phyloP scores from a whole-genome alignment of 2,329 filamentous ascomycete genomes.

The Curvularia verruculosa region DNA sequence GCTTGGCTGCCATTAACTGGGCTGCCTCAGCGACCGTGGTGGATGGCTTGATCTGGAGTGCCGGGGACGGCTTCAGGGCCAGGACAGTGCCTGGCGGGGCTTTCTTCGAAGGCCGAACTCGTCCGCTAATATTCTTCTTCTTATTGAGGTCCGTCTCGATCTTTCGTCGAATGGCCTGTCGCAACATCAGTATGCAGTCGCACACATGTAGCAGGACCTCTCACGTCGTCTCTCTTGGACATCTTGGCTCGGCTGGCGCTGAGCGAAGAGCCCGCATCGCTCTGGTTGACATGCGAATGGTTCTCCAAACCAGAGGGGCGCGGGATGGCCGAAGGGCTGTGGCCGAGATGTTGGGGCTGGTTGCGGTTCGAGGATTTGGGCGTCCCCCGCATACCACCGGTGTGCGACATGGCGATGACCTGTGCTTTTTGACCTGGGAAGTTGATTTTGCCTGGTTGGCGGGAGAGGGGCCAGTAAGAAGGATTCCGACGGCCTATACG shows the following conservation, averaged over 20 bases:
- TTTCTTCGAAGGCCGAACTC: slow-evolving; percentile 85
- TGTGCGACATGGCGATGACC: slow-evolving; percentile 60
- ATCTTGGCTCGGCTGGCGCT: slow-evolving; percentile 96
- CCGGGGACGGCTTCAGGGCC: slow-evolving; percentile 91
- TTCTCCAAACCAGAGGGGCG: slow-evolving; percentile 73
- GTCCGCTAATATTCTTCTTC: slow-evolving; percentile 82
- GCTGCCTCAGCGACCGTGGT: slow-evolving; percentile 96
- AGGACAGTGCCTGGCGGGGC: slow-evolving; percentile 95
- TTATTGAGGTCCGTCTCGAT: slow-evolving; percentile 98
- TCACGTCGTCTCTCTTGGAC: slow-evolving; percentile 96
- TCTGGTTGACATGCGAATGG: slow-evolving; percentile 54
- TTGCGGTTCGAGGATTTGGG: slow-evolving; percentile 72
- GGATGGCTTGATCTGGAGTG: slow-evolving; percentile 94
- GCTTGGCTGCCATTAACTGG: slow-evolving; percentile 97
- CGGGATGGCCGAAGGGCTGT: slow-evolving; percentile 73
- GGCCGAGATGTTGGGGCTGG: slow-evolving; percentile 60
- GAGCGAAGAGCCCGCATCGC: slow-evolving; percentile 72
- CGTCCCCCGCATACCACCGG: slow-evolving; percentile 72
- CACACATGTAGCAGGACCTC: slow-evolving; percentile 39
- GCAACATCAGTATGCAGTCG: slow-evolving; percentile 12
- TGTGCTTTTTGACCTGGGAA: slow-evolving; percentile 24
- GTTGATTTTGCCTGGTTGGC: slow-evolving; percentile 29
- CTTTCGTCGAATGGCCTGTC: slow-evolving; percentile 91
- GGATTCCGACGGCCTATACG: slow-evolving; percentile 22
- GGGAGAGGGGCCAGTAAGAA: slow-evolving; percentile 26